Conservation (phyloP, 768 basidiomycete genomes). For the Pleurotus platypus region DNA sequence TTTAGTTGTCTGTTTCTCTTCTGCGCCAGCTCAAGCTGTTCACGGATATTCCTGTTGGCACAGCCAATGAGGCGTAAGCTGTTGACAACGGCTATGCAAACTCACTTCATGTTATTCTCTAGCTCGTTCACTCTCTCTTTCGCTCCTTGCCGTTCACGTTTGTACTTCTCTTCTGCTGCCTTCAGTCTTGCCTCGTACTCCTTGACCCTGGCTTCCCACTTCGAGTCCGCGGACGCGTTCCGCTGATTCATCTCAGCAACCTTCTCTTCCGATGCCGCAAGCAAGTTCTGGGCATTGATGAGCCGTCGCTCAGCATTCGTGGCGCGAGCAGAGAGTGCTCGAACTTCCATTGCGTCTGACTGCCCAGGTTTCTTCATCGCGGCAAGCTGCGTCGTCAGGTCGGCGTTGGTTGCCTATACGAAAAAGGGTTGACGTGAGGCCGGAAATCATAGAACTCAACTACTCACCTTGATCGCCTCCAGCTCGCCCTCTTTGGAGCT, state of each 20-base stretch:
- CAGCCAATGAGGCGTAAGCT: conserved; percentile 8
- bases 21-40: conserved; percentile 76
- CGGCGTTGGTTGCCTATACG: conserved; percentile 63
- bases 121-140: conserved; percentile 82
- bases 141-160: conserved; percentile 88
- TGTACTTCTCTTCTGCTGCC: conserved; percentile 87
- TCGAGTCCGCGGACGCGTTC: conserved; percentile 68
- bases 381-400: conserved; percentile 69
- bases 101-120: conserved; percentile 67
- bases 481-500: conserved; percentile 86
- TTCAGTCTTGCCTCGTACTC: conserved; percentile 84
- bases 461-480: conserved; percentile 74
- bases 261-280: conserved; percentile 81
- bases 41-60: conserved; percentile 58
- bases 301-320: conserved; percentile 85
- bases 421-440: neutral
- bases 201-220: conserved; percentile 94
- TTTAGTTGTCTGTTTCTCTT: conserved; percentile 62
- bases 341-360: conserved; percentile 65
- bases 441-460: neutral
- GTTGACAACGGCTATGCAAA: conserved; percentile 11
- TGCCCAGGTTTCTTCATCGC: conserved; percentile 56
- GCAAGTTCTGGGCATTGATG: conserved; percentile 81
- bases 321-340: conserved; percentile 68
- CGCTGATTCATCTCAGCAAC: conserved; percentile 71